These are phyloP conservation scores for Pythium aquatile DNA, from an alignment of 352 stramenopile species.

Conservation along the genomic window DNA sequence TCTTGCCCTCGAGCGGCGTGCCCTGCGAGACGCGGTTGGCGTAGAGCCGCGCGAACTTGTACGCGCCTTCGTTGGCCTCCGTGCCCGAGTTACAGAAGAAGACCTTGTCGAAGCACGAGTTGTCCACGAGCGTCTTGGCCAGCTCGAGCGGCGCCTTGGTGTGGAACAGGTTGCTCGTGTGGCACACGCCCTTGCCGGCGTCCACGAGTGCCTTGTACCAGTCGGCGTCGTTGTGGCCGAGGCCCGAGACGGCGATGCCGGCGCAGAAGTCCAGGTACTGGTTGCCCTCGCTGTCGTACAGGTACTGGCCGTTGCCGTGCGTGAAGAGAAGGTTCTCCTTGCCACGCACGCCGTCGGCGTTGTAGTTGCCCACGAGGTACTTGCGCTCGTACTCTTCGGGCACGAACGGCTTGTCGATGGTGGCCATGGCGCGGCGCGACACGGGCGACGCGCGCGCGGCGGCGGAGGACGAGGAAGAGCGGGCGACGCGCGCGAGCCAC, in stretches of 20 bases:
- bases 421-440: slow-evolving; percentile 28
- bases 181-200: slow-evolving; percentile 82
- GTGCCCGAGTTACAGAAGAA: slow-evolving; percentile 98
- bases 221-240: slow-evolving; percentile 90
- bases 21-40: slow-evolving; percentile 60
- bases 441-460: background rate
- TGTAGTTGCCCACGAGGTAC: slow-evolving; percentile 86
- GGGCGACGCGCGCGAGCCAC: slow-evolving; percentile 16
- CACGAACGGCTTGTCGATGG: slow-evolving; percentile 38
- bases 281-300: slow-evolving; percentile 88
- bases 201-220: slow-evolving; percentile 75
- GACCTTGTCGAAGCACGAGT: slow-evolving; percentile 95
- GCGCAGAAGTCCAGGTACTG: slow-evolving; percentile 93
- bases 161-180: slow-evolving; percentile 98
- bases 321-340: slow-evolving; percentile 71
- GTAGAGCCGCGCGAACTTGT: slow-evolving; percentile 87
- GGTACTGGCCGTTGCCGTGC: slow-evolving; percentile 88
- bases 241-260: slow-evolving; percentile 87
- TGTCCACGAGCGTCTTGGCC: slow-evolving; percentile 94
- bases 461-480: slow-evolving; percentile 1
- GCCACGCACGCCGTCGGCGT: slow-evolving; percentile 65
- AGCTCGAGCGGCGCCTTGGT: slow-evolving; percentile 92
- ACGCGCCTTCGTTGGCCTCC: slow-evolving; percentile 87
- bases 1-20: slow-evolving; percentile 75
- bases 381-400: slow-evolving; percentile 71